Base-by-base conservation (phyloP, 768 basidiomycete genomes). In the Mycena floridula region DNA sequence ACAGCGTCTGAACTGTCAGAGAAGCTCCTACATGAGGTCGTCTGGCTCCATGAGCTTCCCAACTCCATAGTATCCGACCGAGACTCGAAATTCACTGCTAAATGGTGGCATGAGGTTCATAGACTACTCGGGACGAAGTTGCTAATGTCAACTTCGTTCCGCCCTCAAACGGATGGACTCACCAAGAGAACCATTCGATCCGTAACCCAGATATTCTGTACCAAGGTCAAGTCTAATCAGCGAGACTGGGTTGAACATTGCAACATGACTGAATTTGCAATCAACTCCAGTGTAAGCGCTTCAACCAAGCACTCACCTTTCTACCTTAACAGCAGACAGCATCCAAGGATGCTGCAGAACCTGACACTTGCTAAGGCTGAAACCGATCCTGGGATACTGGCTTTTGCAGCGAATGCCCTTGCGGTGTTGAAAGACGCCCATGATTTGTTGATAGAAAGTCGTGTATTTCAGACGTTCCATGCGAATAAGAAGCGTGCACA, bases 121-220 rank as follows among this genome's bases (percentile, higher is more conserved):
- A 4, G 32, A 35, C 3, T 35, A 3, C 32, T 35, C 32, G 7
- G 32, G 11, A 49, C 51, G 4, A 43, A 52, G n/a, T 22, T 41
- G 1, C 52, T 56, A 11, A 48, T 52, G 32, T 35, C 32, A 35
- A 35, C 32, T 35, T 13, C 32, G 18, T 35, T 35, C 32, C 32
- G 18, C 7, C 15, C 47, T 45, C 23, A 60, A 62, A 32, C 40
- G 61, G 23, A 54, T 7, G 32, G 32, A 35, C 15, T 18, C 1
- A 64, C 59, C 0, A 63, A 68, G 44, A 47, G 58, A 8, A 51
- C 54, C 1, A 61, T 61, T 40, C 36, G 54, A 5, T 58, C 51
- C 7, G 46, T 62, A 23, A 44, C 28, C 3, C 54, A 62, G 42
- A 53, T 53, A 47, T 32, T 59, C 2, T 26, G 50, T 1, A 37